Conservation (phyloP, 169 alveolate genomes). For the Plasmodium gonderi region DNA sequence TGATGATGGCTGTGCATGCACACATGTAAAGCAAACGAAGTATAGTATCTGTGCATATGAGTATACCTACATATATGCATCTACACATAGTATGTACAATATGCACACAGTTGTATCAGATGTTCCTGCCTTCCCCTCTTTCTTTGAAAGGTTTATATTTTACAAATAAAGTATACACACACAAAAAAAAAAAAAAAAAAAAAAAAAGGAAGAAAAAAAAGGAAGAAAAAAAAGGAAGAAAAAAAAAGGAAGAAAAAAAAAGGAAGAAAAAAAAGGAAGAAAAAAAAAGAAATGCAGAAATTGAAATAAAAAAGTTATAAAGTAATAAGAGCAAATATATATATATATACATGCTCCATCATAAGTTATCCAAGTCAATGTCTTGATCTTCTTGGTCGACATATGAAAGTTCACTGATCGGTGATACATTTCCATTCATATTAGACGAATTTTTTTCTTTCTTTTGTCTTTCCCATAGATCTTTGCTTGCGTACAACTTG, state of each 20-base stretch:
- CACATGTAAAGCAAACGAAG: background rate
- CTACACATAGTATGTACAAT: background rate
- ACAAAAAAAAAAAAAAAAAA: slow-evolving; percentile 20
- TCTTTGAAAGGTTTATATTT: slow-evolving; percentile 8
- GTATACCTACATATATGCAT: background rate
- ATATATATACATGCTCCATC: background rate
- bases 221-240: background rate
- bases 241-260: slow-evolving; percentile 11
- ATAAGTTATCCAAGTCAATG: slow-evolving; percentile 51
- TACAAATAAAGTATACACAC: slow-evolving; percentile 15
- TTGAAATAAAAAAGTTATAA: background rate
- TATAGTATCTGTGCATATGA: background rate
- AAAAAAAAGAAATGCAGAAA: background rate
- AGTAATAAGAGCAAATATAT: background rate
- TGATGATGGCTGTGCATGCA: background rate
- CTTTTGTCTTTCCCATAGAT: slow-evolving; percentile 80
- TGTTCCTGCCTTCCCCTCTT: background rate
- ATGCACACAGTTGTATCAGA: background rate
- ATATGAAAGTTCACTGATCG: slow-evolving; percentile 64
- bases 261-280: background rate
- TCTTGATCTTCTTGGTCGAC: slow-evolving; percentile 65
- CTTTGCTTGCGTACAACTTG: slow-evolving; percentile 83
- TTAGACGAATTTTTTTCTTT: slow-evolving; percentile 41
- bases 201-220: background rate
- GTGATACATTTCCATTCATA: slow-evolving; percentile 62